Conservation (phyloP, 768 basidiomycete species). For the Chlorophyllum brunneum region DNA sequence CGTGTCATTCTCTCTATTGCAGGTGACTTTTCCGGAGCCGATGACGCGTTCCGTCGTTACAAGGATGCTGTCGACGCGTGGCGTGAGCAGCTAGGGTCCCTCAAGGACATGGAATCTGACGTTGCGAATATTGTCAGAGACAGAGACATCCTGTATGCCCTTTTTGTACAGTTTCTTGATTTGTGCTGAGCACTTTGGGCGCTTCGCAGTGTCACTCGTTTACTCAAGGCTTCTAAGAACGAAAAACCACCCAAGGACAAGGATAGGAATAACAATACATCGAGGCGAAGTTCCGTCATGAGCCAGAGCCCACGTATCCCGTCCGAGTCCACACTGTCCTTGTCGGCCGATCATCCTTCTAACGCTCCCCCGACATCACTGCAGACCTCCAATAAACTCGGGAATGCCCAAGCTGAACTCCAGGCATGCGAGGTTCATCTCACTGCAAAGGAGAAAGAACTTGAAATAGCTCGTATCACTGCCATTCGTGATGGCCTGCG, state of each 20-base stretch:
- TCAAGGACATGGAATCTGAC: conserved; percentile 72
- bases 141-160: conserved; percentile 74
- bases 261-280: conserved; percentile 25
- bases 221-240: conserved; percentile 73
- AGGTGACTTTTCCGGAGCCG: conserved; percentile 55
- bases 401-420: conserved; percentile 67
- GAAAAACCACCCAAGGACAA: conserved; percentile 21
- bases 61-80: conserved; percentile 59
- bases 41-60: conserved; percentile 66
- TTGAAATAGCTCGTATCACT: conserved; percentile 47
- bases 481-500: conserved; percentile 61
- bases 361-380: conserved; percentile 19
- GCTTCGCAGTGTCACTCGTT: conserved; percentile 59
- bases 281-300: conserved; percentile 36
- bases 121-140: conserved; percentile 67
- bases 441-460: conserved; percentile 62
- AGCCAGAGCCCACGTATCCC: conserved; percentile 31
- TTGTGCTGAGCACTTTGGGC: neutral
- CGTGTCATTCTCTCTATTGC: conserved; percentile 55
- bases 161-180: neutral
- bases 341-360: conserved; percentile 11
- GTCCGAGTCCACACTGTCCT: conserved; percentile 39
- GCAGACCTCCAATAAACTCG: conserved; percentile 47
- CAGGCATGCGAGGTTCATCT: conserved; percentile 81
- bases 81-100: conserved; percentile 51